Base-by-base conservation (phyloP, 2,329 filamentous ascomycete species). In the Tolypocladium pustulatum region DNA sequence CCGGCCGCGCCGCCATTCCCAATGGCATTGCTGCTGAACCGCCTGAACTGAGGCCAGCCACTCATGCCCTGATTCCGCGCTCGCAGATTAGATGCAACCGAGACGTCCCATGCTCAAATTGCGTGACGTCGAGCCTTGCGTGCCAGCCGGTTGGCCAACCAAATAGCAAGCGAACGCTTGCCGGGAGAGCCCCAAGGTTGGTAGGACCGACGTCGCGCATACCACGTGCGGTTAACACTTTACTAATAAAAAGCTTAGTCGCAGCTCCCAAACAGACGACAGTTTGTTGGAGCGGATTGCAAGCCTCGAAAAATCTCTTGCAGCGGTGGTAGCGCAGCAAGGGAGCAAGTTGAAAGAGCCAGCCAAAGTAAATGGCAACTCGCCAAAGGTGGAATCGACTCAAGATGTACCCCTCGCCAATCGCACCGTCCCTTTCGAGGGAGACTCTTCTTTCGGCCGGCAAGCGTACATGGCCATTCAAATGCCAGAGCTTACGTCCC, bases 51-150 rank as follows among this genome's bases (percentile, higher is more conserved):
- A 38, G 12, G 22, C 20, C 15, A 6, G 55, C 55, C 25, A 20
- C 46, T 34, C 40, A n/a, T 52, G 8, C 41, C 13, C n/a, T 5
- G 38, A 4, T 15, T 17, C 20, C n/a, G 7, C 34, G 22, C 8
- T 46, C 37, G 6, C 15, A 62, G 63, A 64, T 62, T 20, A 58
- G 62, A 57, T 65, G 63, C 51, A 64, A 64, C 34, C 58, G 63
- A 56, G 59, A 65, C 22, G 40, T 52, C 17, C 63, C 63, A 22
- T 65, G 63, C 58, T 65, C 63, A 38, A 65, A 64, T 38, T 65
- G 63, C 49, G 52, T 65, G 9, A 65, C 63, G 5, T 65, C 63
- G 17, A 63, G 60, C 9, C 62, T 65, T 17, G 53, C 58, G 15
- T 65, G 63, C 41, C 60, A 60, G n/a, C 60, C 63, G 30, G 61